phyloP scores from a whole-genome alignment of 176 grass and related monocot genomes.

The Cenchrus fungigraminus region DNA sequence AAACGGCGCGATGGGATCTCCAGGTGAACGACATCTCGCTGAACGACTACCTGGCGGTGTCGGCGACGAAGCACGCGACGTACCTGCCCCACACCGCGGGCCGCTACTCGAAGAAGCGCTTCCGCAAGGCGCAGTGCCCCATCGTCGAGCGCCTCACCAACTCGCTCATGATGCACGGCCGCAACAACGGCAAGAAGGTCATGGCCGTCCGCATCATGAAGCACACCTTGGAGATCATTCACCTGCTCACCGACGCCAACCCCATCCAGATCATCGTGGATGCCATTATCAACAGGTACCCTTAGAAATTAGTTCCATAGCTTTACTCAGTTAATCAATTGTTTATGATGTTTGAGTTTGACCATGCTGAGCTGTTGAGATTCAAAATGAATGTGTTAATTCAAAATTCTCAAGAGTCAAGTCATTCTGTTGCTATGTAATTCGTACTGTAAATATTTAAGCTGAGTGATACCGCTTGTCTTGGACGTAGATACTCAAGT shows the following conservation, averaged over 20 bases:
- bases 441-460: no score
- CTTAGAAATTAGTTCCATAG: neutral
- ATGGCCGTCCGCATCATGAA: constrained; percentile 84
- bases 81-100: constrained; percentile 88
- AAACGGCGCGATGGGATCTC: neutral
- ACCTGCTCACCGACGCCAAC: constrained; percentile 87
- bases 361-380: neutral
- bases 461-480: neutral
- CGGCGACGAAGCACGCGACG: constrained; percentile 66
- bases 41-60: constrained; percentile 73
- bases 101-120: constrained; percentile 80
- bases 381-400: neutral
- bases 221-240: constrained; percentile 88
- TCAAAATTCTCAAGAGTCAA: no score
- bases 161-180: constrained; percentile 93
- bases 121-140: constrained; percentile 91
- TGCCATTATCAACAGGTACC: constrained; percentile 81
- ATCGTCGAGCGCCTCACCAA: constrained; percentile 90
- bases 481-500: neutral
- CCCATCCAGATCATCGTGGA: constrained; percentile 87
- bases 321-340: neutral
- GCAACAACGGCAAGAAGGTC: constrained; percentile 92
- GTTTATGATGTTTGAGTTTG: no score
- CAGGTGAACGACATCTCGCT: constrained; percentile 88
- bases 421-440: no score